Conservation (phyloP, 2,329 filamentous ascomycete species). For the Fusarium sp. region DNA sequence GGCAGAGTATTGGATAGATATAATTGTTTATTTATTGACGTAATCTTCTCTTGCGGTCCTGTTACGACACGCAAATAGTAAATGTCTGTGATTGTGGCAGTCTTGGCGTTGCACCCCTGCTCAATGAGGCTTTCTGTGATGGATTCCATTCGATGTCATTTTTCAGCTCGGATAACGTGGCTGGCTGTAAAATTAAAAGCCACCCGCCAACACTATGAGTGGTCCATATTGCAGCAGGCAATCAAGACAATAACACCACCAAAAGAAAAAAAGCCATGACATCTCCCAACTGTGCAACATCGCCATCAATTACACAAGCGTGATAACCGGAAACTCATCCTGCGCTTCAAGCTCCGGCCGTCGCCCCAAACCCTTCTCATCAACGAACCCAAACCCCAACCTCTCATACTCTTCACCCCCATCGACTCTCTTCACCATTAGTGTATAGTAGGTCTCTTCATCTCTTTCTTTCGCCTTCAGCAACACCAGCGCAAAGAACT, state of each 20-base stretch:
- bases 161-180: not conserved
- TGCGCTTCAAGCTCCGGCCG: not conserved
- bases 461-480: fast-evolving
- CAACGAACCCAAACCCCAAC: not conserved
- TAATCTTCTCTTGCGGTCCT: not conserved
- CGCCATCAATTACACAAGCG: not conserved
- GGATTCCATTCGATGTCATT: not conserved
- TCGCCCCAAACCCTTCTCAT: not conserved
- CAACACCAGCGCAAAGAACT: not conserved
- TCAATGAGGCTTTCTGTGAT: not conserved
- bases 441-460: not conserved
- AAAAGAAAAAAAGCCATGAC: not conserved
- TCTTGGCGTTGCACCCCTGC: not conserved
- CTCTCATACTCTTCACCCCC: not conserved
- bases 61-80: fast-evolving
- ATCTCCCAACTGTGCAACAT: no score
- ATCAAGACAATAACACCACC: not conserved
- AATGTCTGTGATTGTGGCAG: fast-evolving
- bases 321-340: not conserved
- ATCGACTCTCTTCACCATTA: not conserved
- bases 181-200: not conserved
- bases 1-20: no score
- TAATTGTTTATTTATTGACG: not conserved
- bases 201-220: not conserved
- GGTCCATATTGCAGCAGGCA: not conserved